These are phyloP conservation scores for Rubroboletus pulcherrimus DNA, from an alignment of 768 basidiomycete species.

Conservation along the genomic window DNA sequence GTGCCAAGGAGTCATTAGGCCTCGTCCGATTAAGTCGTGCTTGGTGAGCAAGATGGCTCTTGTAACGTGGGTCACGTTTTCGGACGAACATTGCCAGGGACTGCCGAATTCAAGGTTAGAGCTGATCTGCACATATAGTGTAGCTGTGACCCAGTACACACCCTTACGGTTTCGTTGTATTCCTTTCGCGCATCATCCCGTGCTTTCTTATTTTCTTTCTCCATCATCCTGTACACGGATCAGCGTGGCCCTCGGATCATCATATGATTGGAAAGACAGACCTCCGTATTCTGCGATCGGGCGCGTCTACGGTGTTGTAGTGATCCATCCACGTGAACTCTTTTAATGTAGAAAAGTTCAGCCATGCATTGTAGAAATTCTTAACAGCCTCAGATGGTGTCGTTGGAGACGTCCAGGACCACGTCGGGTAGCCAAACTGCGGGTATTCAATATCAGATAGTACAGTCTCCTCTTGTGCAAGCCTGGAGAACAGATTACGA, in stretches of 20 bases:
- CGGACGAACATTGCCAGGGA: constrained; percentile 71
- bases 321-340: constrained; percentile 85
- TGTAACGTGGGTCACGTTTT: constrained; percentile 89
- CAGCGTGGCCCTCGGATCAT: background rate
- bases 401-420: constrained; percentile 60
- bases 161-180: constrained; percentile 88
- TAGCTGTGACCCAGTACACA: constrained; percentile 35
- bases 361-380: constrained; percentile 83
- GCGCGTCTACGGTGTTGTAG: constrained; percentile 81
- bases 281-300: constrained; percentile 82
- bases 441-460: constrained; percentile 58
- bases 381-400: constrained; percentile 50
- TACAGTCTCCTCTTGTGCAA: constrained; percentile 71
- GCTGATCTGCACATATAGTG: background rate
- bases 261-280: constrained; percentile 26
- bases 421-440: constrained; percentile 75
- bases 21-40: constrained; percentile 36
- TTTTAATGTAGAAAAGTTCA: constrained; percentile 82
- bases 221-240: constrained; percentile 64
- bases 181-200: constrained; percentile 84
- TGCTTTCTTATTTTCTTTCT: constrained; percentile 92
- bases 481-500: constrained; percentile 77
- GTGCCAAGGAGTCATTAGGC: constrained; percentile 28
- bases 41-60: constrained; percentile 51
- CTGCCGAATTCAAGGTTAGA: constrained; percentile 34